Conservation (phyloP, 495 filamentous ascomycete species). For the Oidiodendron maius region DNA sequence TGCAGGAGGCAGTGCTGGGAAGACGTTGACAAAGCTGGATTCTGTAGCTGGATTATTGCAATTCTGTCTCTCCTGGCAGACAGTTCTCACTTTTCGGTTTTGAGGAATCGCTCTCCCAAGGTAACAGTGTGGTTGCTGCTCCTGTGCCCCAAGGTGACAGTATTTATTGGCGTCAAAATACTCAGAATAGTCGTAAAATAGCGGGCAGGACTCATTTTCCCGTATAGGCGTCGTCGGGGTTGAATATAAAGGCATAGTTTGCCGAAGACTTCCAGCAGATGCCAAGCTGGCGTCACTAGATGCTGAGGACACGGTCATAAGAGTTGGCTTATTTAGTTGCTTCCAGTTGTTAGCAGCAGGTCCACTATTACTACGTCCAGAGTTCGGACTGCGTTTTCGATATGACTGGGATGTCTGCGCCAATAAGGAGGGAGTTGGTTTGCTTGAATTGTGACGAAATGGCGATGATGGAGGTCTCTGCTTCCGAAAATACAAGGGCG, state of each 20-base stretch:
- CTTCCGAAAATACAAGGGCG: constrained; percentile 27
- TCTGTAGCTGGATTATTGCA: neutral
- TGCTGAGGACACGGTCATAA: constrained; percentile 18
- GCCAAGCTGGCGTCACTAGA: constrained; percentile 19
- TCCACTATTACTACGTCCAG: constrained; percentile 5
- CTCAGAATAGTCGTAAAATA: constrained; percentile 50
- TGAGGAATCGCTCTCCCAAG: constrained; percentile 26
- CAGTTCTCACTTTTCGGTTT: too few species aligned
- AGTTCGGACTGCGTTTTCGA: constrained; percentile 19
- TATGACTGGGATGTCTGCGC: constrained; percentile 21
- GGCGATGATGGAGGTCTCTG: constrained; percentile 27
- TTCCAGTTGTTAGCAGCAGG: constrained; percentile 6
- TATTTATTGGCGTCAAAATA: constrained; percentile 34
- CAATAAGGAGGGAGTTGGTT: constrained; percentile 29
- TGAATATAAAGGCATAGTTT: constrained; percentile 4
- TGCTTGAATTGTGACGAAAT: constrained; percentile 29
- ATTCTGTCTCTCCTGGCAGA: constrained; percentile 20
- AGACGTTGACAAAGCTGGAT: too few species aligned
- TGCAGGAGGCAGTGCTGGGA: neutral
- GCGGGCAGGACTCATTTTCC: constrained; percentile 20
- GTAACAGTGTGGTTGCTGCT: constrained; percentile 24
- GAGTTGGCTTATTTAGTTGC: constrained; percentile 3
- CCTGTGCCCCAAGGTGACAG: constrained; percentile 12
- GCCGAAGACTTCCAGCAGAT: constrained; percentile 16
- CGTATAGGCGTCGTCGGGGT: constrained; percentile 15